phyloP scores from a whole-genome alignment of 352 stramenopile species.

The Halophytophthora batemanensis region DNA sequence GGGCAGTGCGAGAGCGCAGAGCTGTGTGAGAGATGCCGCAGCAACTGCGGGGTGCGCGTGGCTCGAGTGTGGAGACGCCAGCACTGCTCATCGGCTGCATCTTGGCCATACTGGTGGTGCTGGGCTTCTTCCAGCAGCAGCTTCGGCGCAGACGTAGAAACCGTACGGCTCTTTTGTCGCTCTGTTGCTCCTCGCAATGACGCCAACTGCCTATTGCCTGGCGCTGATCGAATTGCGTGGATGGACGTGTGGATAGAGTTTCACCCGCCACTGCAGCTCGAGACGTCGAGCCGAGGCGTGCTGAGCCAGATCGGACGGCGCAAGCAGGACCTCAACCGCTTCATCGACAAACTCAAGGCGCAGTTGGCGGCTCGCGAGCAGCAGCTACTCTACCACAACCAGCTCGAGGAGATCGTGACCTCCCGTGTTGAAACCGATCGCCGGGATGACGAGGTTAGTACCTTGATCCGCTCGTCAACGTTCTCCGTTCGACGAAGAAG shows the following conservation, averaged over 20 bases:
- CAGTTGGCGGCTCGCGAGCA: constrained; percentile 50
- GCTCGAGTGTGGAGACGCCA: constrained; percentile 23
- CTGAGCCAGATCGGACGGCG: constrained; percentile 52
- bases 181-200: not conserved
- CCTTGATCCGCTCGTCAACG: not conserved
- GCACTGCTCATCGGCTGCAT: constrained; percentile 40
- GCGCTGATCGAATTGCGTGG: not conserved
- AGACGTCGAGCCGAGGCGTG: constrained; percentile 26
- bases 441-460: constrained; percentile 39
- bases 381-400: constrained; percentile 57
- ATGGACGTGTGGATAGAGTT: constrained; percentile 24
- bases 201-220: too few species aligned
- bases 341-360: constrained; percentile 46
- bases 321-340: constrained; percentile 60
- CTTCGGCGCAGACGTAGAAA: constrained; percentile 25
- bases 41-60: constrained; percentile 31
- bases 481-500: not conserved
- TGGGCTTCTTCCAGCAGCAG: constrained; percentile 36
- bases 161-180: constrained; percentile 6
- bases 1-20: too few species aligned
- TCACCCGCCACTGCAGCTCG: constrained; percentile 38
- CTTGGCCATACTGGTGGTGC: constrained; percentile 33
- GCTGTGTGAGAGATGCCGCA: constrained; percentile 4
- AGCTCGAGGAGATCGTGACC: constrained; percentile 67
- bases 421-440: constrained; percentile 45